Evolutionary conservation across 2,329 filamentous ascomycete genomes (phyloP).

Genomic region (Helotiales sp.): DNA sequence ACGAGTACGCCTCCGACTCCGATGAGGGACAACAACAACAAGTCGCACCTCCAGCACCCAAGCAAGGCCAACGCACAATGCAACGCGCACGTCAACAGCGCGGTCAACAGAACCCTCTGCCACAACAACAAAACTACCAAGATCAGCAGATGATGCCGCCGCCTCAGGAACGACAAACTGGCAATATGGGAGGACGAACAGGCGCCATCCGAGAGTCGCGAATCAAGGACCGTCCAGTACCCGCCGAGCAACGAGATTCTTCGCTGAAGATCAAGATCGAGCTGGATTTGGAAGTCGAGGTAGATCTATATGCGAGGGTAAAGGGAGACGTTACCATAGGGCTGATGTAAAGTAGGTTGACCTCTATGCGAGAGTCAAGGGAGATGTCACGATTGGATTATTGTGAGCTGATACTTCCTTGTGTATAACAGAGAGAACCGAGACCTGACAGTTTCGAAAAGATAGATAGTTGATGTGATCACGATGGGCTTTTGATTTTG

Average conservation of each 20-base stretch:
- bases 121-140: slow-evolving; percentile 33
- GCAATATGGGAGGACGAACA: slow-evolving; percentile 31
- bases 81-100: slow-evolving; percentile 43
- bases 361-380: slow-evolving; percentile 35
- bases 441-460: not conserved
- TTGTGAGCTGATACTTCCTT: slow-evolving; percentile 29
- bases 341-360: slow-evolving; percentile 35
- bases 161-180: slow-evolving; percentile 28
- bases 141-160: slow-evolving; percentile 24
- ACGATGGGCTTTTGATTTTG: not conserved
- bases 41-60: slow-evolving; percentile 10
- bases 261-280: slow-evolving; percentile 44
- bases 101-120: slow-evolving; percentile 35
- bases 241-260: slow-evolving; percentile 38
- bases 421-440: not conserved
- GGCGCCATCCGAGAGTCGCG: slow-evolving; percentile 37
- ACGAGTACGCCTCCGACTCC: slow-evolving; percentile 29
- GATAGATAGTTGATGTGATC: not conserved
- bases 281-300: slow-evolving; percentile 41
- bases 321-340: slow-evolving; percentile 40
- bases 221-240: slow-evolving; percentile 39
- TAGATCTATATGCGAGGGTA: slow-evolving; percentile 41
- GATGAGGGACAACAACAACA: slow-evolving; percentile 22
- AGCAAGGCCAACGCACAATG: slow-evolving; percentile 30
- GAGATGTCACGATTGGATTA: slow-evolving; percentile 40